A percentile compares a stretch with the other conserved stretches of the same genome.
Conservation (phyloP, 495 filamentous ascomycete genomes). For the Beverwykella pulmonaria region DNA sequence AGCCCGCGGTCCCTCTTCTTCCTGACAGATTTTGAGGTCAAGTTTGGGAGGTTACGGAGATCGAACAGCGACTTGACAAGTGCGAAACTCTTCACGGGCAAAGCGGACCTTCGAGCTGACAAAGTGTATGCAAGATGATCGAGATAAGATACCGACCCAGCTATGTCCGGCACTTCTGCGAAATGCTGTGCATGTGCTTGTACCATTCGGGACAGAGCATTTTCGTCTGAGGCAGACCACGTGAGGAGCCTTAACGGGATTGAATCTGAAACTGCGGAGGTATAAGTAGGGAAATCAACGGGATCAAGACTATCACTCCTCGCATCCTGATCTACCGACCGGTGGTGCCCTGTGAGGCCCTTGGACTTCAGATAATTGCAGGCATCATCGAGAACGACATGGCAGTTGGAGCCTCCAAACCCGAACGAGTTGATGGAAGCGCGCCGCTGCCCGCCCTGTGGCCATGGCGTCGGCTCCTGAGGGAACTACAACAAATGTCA, state of each 20-base stretch:
- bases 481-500: neutral
- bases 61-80: neutral
- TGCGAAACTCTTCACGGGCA: neutral
- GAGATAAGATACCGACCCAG: neutral
- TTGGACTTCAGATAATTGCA: neutral
- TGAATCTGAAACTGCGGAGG: neutral
- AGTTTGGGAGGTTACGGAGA: neutral
- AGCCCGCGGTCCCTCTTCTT: conserved; percentile 13
- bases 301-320: neutral
- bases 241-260: neutral
- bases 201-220: neutral
- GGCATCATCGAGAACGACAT: conserved; percentile 47
- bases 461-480: neutral
- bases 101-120: neutral
- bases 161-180: neutral
- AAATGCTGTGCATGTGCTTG: neutral
- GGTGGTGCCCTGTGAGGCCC: neutral
- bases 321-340: neutral
- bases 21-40: neutral
- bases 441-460: conserved; percentile 29
- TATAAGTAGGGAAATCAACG: neutral
- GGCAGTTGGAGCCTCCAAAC: conserved; percentile 44
- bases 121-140: neutral
- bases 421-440: conserved; percentile 48
- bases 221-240: neutral